A percentile compares a stretch with the other conserved stretches of the same genome.
Evolutionary conservation across 805 yeast genomes (phyloP).

Genomic region (Suhomyces xylopsoci): DNA sequence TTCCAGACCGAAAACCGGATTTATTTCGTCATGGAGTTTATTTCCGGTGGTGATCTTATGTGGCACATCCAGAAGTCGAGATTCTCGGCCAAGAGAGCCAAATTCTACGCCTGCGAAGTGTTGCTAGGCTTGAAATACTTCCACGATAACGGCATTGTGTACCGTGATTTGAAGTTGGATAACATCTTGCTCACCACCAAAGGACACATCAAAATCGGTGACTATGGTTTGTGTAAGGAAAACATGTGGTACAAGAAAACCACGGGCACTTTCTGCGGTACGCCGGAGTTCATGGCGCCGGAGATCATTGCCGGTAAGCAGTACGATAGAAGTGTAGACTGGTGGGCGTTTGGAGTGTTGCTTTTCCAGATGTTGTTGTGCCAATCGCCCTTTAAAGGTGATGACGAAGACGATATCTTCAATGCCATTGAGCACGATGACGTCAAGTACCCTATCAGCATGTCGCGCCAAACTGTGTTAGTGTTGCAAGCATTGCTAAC

Average conservation of each 20-base stretch:
- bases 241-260: slow-evolving; percentile 81
- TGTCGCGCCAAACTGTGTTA: slow-evolving; percentile 96
- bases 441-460: slow-evolving; percentile 92
- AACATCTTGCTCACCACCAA: slow-evolving; percentile 83
- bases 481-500: slow-evolving; percentile 87
- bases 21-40: slow-evolving; percentile 97
- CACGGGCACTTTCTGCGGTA: slow-evolving; percentile 95
- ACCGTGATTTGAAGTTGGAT: slow-evolving; percentile 94
- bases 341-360: slow-evolving; percentile 99
- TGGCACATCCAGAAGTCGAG: slow-evolving; percentile 96
- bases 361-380: slow-evolving; percentile 94
- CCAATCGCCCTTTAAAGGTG: slow-evolving; percentile 96
- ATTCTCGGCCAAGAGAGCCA: slow-evolving; percentile 87
- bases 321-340: slow-evolving; percentile 92
- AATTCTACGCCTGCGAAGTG: slow-evolving; percentile 96
- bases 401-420: slow-evolving; percentile 94
- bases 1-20: slow-evolving; percentile 97
- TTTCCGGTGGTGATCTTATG: slow-evolving; percentile 98
- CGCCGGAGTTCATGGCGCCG: slow-evolving; percentile 99
- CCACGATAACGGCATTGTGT: slow-evolving; percentile 93
- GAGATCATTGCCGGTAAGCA: slow-evolving; percentile 91
- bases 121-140: slow-evolving; percentile 84
- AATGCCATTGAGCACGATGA: slow-evolving; percentile 96
- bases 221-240: slow-evolving; percentile 96
- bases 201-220: slow-evolving; percentile 96